These are phyloP conservation scores for Leccinum glutinopallens DNA, from an alignment of 1,284 basidiomycete genomes.

Conservation along the genomic window DNA sequence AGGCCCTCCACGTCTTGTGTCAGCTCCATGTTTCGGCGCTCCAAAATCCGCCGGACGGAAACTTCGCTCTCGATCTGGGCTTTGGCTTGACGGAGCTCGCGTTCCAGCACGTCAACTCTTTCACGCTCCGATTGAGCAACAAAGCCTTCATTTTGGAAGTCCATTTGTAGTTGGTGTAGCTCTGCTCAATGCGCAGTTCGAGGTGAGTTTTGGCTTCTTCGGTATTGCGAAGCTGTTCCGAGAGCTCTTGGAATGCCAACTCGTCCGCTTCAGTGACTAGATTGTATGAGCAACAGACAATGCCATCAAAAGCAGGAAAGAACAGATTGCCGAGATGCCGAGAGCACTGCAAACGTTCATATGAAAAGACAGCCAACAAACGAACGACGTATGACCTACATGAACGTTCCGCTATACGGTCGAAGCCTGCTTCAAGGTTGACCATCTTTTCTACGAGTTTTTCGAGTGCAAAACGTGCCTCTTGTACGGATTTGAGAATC, in stretches of 20 bases:
- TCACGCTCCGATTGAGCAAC: slow-evolving; percentile 48
- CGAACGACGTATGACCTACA: slow-evolving; percentile 47
- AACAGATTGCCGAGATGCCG: slow-evolving; percentile 66
- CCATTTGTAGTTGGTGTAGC: slow-evolving; percentile 50
- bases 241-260: slow-evolving; percentile 67
- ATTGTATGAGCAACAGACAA: slow-evolving; percentile 14
- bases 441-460: slow-evolving; percentile 78
- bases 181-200: slow-evolving; percentile 58
- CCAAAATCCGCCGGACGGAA: slow-evolving; percentile 59
- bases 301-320: neutral
- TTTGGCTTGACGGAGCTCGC: slow-evolving; percentile 64
- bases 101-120: slow-evolving; percentile 54
- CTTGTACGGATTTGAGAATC: slow-evolving; percentile 58
- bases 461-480: slow-evolving; percentile 62
- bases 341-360: slow-evolving; percentile 51
- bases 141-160: slow-evolving; percentile 43
- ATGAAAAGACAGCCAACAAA: slow-evolving; percentile 14
- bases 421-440: slow-evolving; percentile 72
- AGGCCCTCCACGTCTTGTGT: slow-evolving; percentile 59
- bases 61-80: slow-evolving; percentile 65
- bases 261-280: slow-evolving; percentile 70
- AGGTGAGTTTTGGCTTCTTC: slow-evolving; percentile 56
- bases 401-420: slow-evolving; percentile 78
- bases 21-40: slow-evolving; percentile 68
- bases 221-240: slow-evolving; percentile 59